These are phyloP conservation scores for Teunomyces lycoperdinae DNA, from an alignment of 805 yeast species.

Conservation along the genomic window DNA sequence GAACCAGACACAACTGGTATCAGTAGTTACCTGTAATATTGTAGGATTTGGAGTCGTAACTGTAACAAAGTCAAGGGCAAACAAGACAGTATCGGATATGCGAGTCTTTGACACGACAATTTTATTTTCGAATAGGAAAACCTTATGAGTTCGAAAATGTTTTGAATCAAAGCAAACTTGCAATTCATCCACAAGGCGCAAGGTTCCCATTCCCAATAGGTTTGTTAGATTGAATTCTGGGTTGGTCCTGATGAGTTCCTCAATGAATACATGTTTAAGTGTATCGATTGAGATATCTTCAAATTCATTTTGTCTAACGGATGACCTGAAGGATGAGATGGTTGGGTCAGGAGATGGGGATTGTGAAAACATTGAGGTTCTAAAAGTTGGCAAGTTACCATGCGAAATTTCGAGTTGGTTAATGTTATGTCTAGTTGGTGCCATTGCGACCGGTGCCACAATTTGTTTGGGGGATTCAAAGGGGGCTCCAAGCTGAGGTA, in stretches of 20 bases:
- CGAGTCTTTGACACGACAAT: slow-evolving; percentile 23
- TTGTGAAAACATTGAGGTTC: background rate
- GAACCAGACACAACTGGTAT: slow-evolving; percentile 17
- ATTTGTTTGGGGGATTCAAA: background rate
- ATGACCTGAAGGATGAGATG: slow-evolving; percentile 5
- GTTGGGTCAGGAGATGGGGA: slow-evolving; percentile 8
- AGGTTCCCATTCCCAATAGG: slow-evolving; percentile 30
- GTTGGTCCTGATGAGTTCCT: slow-evolving; percentile 24
- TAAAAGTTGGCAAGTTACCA: background rate
- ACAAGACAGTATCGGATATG: slow-evolving; percentile 3
- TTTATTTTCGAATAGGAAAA: slow-evolving; percentile 34
- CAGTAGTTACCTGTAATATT: slow-evolving; percentile 18
- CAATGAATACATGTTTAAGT: slow-evolving; percentile 27
- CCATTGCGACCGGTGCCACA: background rate
- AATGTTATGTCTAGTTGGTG: background rate
- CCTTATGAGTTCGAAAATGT: slow-evolving; percentile 11
- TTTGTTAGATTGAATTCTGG: slow-evolving; percentile 21
- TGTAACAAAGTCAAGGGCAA: slow-evolving; percentile 10
- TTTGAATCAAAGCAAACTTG: slow-evolving; percentile 18
- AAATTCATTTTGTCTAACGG: background rate
- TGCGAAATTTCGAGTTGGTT: background rate
- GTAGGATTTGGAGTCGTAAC: slow-evolving; percentile 21
- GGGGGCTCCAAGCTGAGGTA: background rate
- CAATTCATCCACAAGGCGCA: slow-evolving; percentile 36
- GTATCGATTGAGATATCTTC: slow-evolving; percentile 21